Evolutionary conservation across 176 grass and related monocot genomes (phyloP).

Genomic region (Rhynchospora pubera): DNA sequence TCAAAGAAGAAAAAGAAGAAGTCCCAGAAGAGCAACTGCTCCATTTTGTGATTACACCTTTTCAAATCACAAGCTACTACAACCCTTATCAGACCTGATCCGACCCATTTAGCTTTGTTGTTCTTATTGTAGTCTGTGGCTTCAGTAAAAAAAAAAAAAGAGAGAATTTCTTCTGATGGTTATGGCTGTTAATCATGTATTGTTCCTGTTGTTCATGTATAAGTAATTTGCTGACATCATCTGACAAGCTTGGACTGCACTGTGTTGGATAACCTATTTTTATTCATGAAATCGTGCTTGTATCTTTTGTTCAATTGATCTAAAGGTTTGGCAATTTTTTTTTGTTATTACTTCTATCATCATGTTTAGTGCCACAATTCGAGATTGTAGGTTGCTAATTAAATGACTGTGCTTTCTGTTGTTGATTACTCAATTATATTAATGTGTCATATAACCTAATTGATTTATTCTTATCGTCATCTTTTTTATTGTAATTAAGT

Average conservation of each 20-base stretch:
- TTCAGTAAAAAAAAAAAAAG: slow-evolving; percentile 5
- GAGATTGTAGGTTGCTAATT: not conserved
- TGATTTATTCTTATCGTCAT: not conserved
- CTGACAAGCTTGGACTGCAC: slow-evolving; percentile 9
- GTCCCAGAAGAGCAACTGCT: slow-evolving; percentile 43
- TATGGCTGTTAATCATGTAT: slow-evolving; percentile 7
- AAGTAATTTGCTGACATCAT: slow-evolving; percentile 17
- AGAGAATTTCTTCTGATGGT: slow-evolving; percentile 5
- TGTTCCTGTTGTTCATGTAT: slow-evolving; percentile 14
- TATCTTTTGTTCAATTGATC: slow-evolving; percentile 7
- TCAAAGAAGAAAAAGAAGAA: slow-evolving; percentile 67
- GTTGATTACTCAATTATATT: not conserved
- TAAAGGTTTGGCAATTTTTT: slow-evolving; percentile 6
- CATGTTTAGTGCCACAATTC: not conserved
- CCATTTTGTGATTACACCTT: slow-evolving; percentile 49
- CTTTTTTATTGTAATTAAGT: not conserved
- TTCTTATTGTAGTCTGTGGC: slow-evolving; percentile 23
- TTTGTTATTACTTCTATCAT: not conserved
- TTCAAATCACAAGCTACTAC: slow-evolving; percentile 4
- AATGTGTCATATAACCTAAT: not conserved
- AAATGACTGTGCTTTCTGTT: not conserved
- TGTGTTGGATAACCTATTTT: slow-evolving; percentile 16
- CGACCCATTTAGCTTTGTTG: slow-evolving; percentile 7
- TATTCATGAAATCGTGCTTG: slow-evolving; percentile 16
- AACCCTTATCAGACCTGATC: not conserved